Conservation (phyloP, 1,284 basidiomycete genomes). For the Ganoderma sinense region DNA sequence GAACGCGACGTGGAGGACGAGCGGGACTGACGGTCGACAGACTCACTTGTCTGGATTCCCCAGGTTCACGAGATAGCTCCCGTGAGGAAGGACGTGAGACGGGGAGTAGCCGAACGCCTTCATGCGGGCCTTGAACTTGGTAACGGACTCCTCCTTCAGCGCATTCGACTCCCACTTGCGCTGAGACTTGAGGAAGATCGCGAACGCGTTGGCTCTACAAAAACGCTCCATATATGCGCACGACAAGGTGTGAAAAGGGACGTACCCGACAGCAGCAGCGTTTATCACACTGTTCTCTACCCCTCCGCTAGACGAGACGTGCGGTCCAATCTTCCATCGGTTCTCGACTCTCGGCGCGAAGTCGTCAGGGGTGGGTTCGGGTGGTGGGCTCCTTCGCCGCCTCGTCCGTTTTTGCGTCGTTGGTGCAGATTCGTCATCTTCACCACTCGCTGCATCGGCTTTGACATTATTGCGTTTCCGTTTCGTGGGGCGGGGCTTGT, state of each 20-base stretch:
- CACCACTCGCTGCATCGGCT: background rate
- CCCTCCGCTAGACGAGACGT: constrained; percentile 84
- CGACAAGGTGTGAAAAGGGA: constrained; percentile 1
- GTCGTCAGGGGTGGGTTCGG: constrained; percentile 25
- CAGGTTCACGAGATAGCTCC: constrained; percentile 87
- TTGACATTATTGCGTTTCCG: background rate
- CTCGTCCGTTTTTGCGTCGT: background rate
- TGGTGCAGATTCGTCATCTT: background rate
- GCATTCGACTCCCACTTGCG: constrained; percentile 79
- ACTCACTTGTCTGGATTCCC: constrained; percentile 81
- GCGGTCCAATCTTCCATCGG: constrained; percentile 81
- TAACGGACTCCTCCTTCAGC: constrained; percentile 57
- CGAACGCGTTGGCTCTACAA: constrained; percentile 82
- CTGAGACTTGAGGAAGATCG: constrained; percentile 86
- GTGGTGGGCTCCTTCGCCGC: constrained; percentile 8
- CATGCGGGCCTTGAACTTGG: constrained; percentile 65
- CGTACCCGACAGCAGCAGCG: constrained; percentile 74
- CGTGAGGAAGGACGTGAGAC: constrained; percentile 77
- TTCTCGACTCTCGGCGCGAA: constrained; percentile 20
- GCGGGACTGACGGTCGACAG: background rate
- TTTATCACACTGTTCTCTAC: constrained; percentile 79
- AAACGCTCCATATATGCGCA: background rate
- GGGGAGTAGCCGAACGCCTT: constrained; percentile 63
- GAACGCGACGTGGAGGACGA: background rate
- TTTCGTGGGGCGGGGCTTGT: constrained; percentile 3